Base-by-base conservation (phyloP, 495 filamentous ascomycete genomes). In the Daldinia grandis region DNA sequence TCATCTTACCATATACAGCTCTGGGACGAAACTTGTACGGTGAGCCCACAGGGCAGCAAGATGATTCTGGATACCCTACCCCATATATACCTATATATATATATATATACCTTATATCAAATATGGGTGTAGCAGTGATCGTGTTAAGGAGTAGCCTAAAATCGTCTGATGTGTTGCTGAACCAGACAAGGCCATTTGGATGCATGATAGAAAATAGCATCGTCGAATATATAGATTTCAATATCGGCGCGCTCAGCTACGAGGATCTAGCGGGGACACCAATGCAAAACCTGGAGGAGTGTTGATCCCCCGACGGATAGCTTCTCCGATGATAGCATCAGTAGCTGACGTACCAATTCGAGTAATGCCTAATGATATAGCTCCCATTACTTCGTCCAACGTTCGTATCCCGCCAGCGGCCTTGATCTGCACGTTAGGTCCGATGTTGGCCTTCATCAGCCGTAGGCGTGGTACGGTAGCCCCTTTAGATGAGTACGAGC, bases 311-410 rank as follows among this genome's bases (percentile, higher is more conserved):
- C 86, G 74, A 37, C 56, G 76, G 57, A 72, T 79, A 4, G 87
- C 87, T 51, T 87, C 87, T 6, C 87, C 81, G 44, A 89, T 60
- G 56, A 89, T 89, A 0, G 78, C 77, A 15, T 80, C 76, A 0
- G 85, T 89, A 9, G 85, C 83, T 1, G 85, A 86, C 3, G 86
- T 82, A 7, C 86, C 87, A 40, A 90, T 82, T 31, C 84, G 75
- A 17, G 73, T 74, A 8, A 80, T 80, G 1, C 83, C 84, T 10
- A 83, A 37, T 8, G 71, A 73, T 71, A 76, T 77, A 12, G 80
- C 77, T 27, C 72, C 74, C 15, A 85, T 38, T 7, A 86, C 57
- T 65, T 81, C 82, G 73, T 85, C 82, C 38, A 86, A 65, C 7
- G 77, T 83, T 47, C 74, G 76, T 49, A 89, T 81, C 38, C 86